A percentile compares a stretch with the other conserved stretches of the same genome.
Evolutionary conservation across 352 stramenopile genomes (phyloP).

Genomic region (Phytophthora vignae): DNA sequence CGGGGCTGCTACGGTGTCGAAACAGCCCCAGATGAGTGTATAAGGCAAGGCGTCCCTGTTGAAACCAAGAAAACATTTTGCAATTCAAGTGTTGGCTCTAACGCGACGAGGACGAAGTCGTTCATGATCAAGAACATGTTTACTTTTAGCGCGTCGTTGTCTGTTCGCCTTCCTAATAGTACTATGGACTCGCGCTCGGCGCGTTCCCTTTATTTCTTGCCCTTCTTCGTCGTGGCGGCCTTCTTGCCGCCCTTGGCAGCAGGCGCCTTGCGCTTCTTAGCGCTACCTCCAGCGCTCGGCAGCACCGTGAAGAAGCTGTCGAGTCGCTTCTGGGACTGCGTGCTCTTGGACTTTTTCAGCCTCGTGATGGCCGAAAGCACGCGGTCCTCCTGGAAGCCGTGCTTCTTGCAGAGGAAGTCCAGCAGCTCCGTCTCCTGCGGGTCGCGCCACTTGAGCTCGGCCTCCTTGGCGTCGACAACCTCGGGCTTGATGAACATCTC

Average conservation of each 20-base stretch:
- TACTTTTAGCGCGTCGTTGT: conserved; percentile 14
- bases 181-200: conserved; percentile 18
- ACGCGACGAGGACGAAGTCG: background rate
- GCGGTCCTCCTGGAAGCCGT: conserved; percentile 96
- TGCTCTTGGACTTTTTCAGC: conserved; percentile 96
- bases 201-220: conserved; percentile 61
- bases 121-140: conserved; percentile 25
- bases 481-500: conserved; percentile 93
- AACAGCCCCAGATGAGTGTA: conserved; percentile 30
- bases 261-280: conserved; percentile 73
- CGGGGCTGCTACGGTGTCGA: conserved; percentile 8
- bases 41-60: conserved; percentile 33
- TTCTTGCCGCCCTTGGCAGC: conserved; percentile 46
- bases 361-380: conserved; percentile 95
- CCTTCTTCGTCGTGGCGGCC: conserved; percentile 52
- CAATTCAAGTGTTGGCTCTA: background rate
- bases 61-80: conserved; percentile 9
- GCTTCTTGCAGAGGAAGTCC: conserved; percentile 96
- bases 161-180: conserved; percentile 25
- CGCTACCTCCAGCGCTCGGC: conserved; percentile 42
- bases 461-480: conserved; percentile 62
- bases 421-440: conserved; percentile 91
- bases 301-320: conserved; percentile 96
- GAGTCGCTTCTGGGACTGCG: conserved; percentile 96
- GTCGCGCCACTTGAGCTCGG: conserved; percentile 96